Conservation (phyloP, 345 rosid genomes). For the Eucalyptus tenuipes region DNA sequence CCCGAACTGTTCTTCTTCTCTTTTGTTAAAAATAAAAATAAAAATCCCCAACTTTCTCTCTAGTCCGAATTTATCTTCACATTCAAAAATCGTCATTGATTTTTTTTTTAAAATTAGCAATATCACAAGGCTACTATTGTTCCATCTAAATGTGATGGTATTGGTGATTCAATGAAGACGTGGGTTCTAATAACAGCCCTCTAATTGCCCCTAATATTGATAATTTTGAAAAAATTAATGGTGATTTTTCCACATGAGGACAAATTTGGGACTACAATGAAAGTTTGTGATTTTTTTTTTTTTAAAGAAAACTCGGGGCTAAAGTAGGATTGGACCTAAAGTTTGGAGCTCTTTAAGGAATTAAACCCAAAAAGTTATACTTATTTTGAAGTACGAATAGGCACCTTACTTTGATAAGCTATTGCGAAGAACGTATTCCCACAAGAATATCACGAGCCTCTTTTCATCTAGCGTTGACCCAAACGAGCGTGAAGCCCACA, state of each 20-base stretch:
- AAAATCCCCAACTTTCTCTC: neutral
- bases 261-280: neutral
- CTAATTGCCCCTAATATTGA: too few species aligned
- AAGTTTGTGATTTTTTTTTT: neutral
- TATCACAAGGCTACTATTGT: rapidly evolving
- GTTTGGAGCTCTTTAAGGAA: neutral
- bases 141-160: neutral
- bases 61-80: neutral
- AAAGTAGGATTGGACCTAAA: neutral
- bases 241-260: neutral
- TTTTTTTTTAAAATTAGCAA: neutral
- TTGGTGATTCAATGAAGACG: neutral
- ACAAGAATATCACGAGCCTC: neutral
- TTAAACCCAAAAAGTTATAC: neutral
- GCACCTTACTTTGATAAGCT: neutral
- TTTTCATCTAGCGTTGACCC: neutral
- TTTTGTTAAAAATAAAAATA: neutral
- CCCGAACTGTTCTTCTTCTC: neutral
- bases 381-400: neutral
- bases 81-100: neutral
- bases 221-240: too few species aligned
- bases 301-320: rapidly evolving
- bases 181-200: neutral
- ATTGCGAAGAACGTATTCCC: neutral
- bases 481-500: neutral